phyloP scores from a whole-genome alignment of 257 asterid genomes.

The Asclepias syriaca region DNA sequence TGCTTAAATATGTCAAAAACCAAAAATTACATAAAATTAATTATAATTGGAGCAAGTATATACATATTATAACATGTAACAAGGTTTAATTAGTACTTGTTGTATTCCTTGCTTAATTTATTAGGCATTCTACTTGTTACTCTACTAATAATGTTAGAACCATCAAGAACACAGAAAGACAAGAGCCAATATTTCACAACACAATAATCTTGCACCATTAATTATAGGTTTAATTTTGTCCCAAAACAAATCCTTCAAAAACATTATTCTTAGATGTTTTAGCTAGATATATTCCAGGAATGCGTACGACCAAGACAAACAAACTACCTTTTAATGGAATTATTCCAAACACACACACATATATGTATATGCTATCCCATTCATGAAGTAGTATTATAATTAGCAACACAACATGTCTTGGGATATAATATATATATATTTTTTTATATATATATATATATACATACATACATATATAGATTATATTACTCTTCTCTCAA shows the following conservation, averaged over 20 bases:
- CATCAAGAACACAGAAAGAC: background rate
- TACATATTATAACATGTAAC: background rate
- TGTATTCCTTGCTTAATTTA: background rate
- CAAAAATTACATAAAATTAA: background rate
- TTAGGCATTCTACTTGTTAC: background rate
- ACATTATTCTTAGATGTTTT: background rate
- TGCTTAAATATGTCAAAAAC: background rate
- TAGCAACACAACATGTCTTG: slow-evolving; percentile 8
- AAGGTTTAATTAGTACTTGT: background rate
- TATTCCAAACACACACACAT: background rate
- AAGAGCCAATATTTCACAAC: background rate
- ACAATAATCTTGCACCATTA: background rate
- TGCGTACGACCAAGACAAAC: slow-evolving; percentile 27
- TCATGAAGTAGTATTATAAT: background rate
- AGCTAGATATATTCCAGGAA: slow-evolving; percentile 11
- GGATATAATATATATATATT: background rate
- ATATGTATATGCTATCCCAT: background rate
- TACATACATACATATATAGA: no score
- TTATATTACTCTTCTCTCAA: background rate
- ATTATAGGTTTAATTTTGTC: no score
- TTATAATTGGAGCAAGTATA: background rate
- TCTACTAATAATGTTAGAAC: background rate
- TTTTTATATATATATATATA: no score
- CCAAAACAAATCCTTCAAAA: no score
- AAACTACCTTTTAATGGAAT: slow-evolving; percentile 30